Percentiles rank a stretch among this genome's conserved stretches.
Evolutionary conservation across 208 protist genomes (phyloP).

Genomic region (Trypanosoma scelopori): DNA sequence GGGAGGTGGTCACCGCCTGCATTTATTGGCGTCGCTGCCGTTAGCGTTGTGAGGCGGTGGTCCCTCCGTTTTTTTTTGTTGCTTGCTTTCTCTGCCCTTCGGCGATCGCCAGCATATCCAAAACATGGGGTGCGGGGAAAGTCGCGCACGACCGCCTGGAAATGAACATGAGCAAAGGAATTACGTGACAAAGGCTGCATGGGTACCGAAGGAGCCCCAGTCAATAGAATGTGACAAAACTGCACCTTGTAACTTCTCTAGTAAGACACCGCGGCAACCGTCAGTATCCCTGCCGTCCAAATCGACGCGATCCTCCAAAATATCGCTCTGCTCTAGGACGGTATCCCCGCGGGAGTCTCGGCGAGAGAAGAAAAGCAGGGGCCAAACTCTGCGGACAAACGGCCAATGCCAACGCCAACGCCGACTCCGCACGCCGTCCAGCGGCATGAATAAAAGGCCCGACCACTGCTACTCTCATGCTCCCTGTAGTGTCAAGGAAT

Average conservation of each 20-base stretch:
- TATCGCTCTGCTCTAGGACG: neutral
- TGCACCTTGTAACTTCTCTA: neutral
- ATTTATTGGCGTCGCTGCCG: neutral
- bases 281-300: neutral
- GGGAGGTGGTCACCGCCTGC: neutral
- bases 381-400: neutral
- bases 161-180: neutral
- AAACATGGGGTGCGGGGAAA: slow-evolving; percentile 17
- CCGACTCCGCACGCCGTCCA: too few relatives aligned
- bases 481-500: too few relatives aligned
- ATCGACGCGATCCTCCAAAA: neutral
- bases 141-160: neutral
- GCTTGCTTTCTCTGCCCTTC: neutral
- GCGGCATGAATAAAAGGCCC: neutral
- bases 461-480: neutral
- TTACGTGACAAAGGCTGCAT: neutral
- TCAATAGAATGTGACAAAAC: neutral
- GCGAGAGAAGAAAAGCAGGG: neutral
- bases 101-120: neutral
- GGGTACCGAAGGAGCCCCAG: neutral
- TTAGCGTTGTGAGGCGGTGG: neutral
- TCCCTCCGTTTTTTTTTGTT: neutral
- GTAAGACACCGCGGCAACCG: neutral
- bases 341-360: neutral
- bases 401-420: too few relatives aligned